Conservation (phyloP, 2,329 filamentous ascomycete genomes). For the Fusarium veterinarium region DNA sequence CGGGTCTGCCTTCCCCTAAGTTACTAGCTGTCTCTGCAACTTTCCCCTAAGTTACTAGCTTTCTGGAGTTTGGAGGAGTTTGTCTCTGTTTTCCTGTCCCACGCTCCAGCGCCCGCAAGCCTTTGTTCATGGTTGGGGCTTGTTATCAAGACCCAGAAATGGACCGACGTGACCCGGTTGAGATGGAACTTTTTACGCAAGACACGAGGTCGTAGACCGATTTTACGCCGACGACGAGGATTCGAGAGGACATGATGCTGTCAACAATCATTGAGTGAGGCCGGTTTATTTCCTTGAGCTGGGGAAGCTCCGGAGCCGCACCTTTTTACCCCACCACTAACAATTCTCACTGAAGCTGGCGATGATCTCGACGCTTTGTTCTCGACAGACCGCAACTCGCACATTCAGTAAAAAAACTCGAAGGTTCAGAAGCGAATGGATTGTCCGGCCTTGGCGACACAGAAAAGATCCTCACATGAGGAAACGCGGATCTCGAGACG, state of each 20-base stretch:
- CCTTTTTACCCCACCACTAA: constrained; percentile 3
- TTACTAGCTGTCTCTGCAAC: constrained; percentile 41
- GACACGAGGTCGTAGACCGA: constrained; percentile 11
- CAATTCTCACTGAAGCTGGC: neutral
- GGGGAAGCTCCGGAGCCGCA: constrained; percentile 38
- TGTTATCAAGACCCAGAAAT: constrained; percentile 17
- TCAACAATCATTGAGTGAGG: neutral
- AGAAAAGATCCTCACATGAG: constrained; percentile 12
- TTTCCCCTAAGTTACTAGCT: constrained; percentile 42
- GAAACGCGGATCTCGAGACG: constrained; percentile 15
- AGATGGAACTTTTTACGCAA: constrained; percentile 2
- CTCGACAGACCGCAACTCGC: constrained; percentile 2
- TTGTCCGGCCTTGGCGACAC: constrained; percentile 10
- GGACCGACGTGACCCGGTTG: constrained; percentile 9
- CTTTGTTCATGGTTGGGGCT: neutral
- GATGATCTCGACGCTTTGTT: neutral
- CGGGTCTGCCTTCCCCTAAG: constrained; percentile 43
- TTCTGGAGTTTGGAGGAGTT: constrained; percentile 6
- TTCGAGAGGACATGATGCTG: neutral
- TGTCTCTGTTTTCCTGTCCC: neutral
- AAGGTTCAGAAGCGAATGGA: neutral
- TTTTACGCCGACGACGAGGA: neutral
- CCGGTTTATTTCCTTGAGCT: constrained; percentile 35
- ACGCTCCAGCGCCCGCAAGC: constrained; percentile 35
- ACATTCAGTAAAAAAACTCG: accelerated